phyloP scores from a whole-genome alignment of 345 rosid genomes.

The Syzygium jambos region DNA sequence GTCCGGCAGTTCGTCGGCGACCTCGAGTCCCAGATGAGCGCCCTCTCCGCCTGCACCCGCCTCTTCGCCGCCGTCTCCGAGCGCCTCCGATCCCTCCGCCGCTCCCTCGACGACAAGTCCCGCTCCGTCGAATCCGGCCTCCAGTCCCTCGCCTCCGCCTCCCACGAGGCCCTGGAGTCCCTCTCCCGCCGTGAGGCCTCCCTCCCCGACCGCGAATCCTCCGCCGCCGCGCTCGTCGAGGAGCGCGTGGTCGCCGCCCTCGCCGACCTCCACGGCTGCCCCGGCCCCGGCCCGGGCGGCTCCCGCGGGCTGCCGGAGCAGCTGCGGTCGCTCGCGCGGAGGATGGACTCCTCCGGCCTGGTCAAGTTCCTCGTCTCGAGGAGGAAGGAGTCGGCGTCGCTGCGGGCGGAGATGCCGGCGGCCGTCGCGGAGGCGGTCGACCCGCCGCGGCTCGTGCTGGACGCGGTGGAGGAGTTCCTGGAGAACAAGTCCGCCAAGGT shows the following conservation, averaged over 20 bases:
- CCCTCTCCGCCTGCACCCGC: conserved; percentile 31
- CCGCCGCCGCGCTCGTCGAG: conserved; percentile 17
- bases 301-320: conserved; percentile 10
- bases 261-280: conserved; percentile 14
- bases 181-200: conserved; percentile 24
- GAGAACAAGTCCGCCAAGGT: conserved; percentile 19
- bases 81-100: conserved; percentile 33
- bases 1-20: conserved; percentile 31
- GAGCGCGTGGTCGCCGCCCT: conserved; percentile 23
- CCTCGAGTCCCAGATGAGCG: conserved; percentile 27
- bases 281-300: not conserved
- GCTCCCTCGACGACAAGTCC: conserved; percentile 23
- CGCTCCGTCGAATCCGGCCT: conserved; percentile 31
- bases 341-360: conserved; percentile 35
- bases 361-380: conserved; percentile 25
- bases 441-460: conserved; percentile 34
- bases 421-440: conserved; percentile 42
- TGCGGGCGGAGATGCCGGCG: conserved; percentile 31
- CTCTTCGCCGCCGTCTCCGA: conserved; percentile 29
- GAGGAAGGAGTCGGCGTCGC: conserved; percentile 36
- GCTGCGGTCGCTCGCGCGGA: conserved; percentile 23
- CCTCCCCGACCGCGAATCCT: conserved; percentile 32
- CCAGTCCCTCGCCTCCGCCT: conserved; percentile 22
- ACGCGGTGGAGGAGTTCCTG: conserved; percentile 47
- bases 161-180: conserved; percentile 17